Percentiles rank a stretch among this genome's conserved stretches.
Conservation (phyloP, 139 green algal species). For the Deuterostichococcus epilithicus region DNA sequence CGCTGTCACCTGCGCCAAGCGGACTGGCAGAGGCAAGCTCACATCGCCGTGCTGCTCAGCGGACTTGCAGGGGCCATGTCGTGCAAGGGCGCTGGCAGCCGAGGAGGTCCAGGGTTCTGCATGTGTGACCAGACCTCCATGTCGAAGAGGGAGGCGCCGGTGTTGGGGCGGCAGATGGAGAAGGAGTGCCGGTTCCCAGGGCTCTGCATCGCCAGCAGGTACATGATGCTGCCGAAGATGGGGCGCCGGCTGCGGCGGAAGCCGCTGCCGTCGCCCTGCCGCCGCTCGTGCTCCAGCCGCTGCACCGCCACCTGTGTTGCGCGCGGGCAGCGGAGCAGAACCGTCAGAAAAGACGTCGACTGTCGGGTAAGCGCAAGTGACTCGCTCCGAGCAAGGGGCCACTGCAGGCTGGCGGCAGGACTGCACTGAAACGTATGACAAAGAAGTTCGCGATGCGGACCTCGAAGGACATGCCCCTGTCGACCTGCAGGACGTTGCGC, state of each 20-base stretch:
- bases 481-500: slow-evolving; percentile 53
- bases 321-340: too few species aligned
- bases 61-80: too few species aligned
- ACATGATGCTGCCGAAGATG: slow-evolving; percentile 27
- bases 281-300: slow-evolving; percentile 45
- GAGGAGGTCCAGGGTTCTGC: not conserved
- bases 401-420: too few species aligned
- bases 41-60: too few species aligned
- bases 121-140: slow-evolving; percentile 56
- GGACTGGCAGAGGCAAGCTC: too few species aligned
- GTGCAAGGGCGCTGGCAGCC: too few species aligned
- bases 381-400: too few species aligned
- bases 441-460: slow-evolving; percentile 6
- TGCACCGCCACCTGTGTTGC: slow-evolving; percentile 17
- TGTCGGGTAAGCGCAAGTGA: too few species aligned
- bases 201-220: slow-evolving; percentile 49
- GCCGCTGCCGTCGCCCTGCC: slow-evolving; percentile 30
- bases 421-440: too few species aligned
- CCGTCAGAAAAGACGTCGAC: too few species aligned
- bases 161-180: slow-evolving; percentile 62
- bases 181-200: slow-evolving; percentile 38
- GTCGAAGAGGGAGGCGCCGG: slow-evolving; percentile 66
- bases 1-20: too few species aligned
- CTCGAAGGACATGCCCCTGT: slow-evolving; percentile 64
- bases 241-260: slow-evolving; percentile 48